A percentile compares a stretch with the other conserved stretches of the same genome.
phyloP scores from a whole-genome alignment of 257 asterid genomes.

The Plantago major region DNA sequence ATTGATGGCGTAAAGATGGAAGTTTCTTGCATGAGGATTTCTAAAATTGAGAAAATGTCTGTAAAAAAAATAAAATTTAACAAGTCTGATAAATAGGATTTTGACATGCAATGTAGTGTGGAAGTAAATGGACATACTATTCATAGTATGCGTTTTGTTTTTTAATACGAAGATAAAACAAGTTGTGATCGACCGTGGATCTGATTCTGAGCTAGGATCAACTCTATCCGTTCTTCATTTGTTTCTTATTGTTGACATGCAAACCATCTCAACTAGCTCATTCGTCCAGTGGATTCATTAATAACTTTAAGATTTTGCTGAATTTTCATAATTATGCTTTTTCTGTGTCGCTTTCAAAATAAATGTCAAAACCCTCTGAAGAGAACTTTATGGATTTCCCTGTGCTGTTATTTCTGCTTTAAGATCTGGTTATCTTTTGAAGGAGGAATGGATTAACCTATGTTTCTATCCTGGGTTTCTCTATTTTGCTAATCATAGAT shows the following conservation, averaged over 20 bases:
- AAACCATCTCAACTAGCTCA: background rate
- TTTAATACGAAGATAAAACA: background rate
- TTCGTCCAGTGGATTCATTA: background rate
- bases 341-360: too few relatives aligned
- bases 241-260: background rate
- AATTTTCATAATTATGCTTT: background rate
- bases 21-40: too few relatives aligned
- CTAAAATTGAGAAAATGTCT: background rate
- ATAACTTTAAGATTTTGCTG: background rate
- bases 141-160: too few relatives aligned
- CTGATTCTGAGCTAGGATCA: background rate
- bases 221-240: background rate
- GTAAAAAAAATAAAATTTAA: too few relatives aligned
- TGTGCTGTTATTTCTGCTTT: constrained; percentile 1
- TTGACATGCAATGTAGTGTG: too few relatives aligned
- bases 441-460: constrained; percentile 23
- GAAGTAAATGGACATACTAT: too few relatives aligned
- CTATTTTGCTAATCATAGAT: constrained; percentile 45
- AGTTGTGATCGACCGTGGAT: background rate
- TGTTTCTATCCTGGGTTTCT: constrained; percentile 22
- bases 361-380: too few relatives aligned
- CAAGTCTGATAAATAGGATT: too few relatives aligned
- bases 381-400: background rate
- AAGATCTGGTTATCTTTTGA: background rate
- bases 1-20: too few relatives aligned